Evolutionary conservation across 169 alveolate genomes (phyloP).

Genomic region (Plasmodium relictum): DNA sequence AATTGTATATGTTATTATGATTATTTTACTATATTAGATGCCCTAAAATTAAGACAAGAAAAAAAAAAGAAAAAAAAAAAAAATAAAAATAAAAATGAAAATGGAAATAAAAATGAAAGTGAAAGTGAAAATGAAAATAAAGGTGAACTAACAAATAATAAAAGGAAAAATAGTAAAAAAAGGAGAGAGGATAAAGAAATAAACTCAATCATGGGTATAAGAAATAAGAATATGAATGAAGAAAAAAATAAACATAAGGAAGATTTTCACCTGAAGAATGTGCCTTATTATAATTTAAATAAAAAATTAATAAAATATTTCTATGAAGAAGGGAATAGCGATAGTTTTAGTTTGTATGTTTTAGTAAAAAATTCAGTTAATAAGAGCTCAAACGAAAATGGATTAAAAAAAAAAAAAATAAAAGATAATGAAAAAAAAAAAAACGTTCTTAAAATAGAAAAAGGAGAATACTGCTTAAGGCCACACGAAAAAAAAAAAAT

Average conservation of each 20-base stretch:
- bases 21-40: slow-evolving; percentile 24
- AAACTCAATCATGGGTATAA: neutral
- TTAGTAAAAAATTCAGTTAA: slow-evolving; percentile 22
- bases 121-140: neutral
- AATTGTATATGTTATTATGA: slow-evolving; percentile 36
- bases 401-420: neutral
- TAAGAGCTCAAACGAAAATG: slow-evolving; percentile 6
- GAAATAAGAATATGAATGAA: neutral
- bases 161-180: neutral
- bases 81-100: neutral
- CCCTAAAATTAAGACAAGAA: slow-evolving; percentile 3
- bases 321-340: slow-evolving; percentile 43
- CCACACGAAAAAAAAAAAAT: slow-evolving; percentile 72
- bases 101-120: slow-evolving; percentile 2
- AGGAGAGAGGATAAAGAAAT: neutral
- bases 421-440: neutral
- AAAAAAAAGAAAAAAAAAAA: slow-evolving; percentile 5
- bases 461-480: slow-evolving; percentile 21
- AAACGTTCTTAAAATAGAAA: slow-evolving; percentile 30
- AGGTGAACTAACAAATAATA: neutral
- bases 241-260: neutral
- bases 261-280: neutral
- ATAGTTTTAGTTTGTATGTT: slow-evolving; percentile 31
- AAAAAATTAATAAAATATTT: slow-evolving; percentile 63
- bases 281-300: slow-evolving; percentile 24